Base-by-base conservation (phyloP, 768 basidiomycete species). In the Kwoniella europaea region DNA sequence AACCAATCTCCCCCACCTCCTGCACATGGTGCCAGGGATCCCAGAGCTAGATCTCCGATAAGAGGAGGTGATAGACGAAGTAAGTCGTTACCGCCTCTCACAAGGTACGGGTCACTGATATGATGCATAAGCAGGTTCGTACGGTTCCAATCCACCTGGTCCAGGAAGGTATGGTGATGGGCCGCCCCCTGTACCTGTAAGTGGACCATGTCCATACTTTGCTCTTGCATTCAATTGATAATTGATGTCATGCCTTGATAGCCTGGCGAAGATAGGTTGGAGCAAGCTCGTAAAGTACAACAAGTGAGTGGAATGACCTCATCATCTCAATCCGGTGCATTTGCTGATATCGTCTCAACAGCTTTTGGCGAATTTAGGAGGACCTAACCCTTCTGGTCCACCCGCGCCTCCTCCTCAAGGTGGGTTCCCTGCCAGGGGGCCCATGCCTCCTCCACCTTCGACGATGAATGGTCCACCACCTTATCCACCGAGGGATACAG, bases 241-340 rank as follows among this genome's bases (percentile, higher is more conserved):
- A 22, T 12, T 52, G 55, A 69, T n/a, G 10, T 18, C 13, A 10
- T 0, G 20, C 50, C 53, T 56, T 27, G 35, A 22, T 59, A 73
- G 76, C 50, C 86, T 52, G 82, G 85, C 12, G 92, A 94, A 68
- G 92, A 94, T 61, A 90, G 93, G 13, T 85, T 95, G 20, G 93
- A 95, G 77, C 91, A 94, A 86, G 81, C 81, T 72, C 66, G 77
- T 4, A 79, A 79, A 65, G 79, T 82, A 5, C 81, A 82, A 60
- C 71, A 77, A 57, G 71, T 78, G 55, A 44, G 70, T 62, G 67
- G 1, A 35, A 6, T 35, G 7, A 27, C 9, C 16, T 46, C 20
- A 58, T 22, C 22, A n/a, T 54, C 1, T 42, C 27, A 65, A 63
- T 63, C 13, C 16, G 35, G 12, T 16, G 15, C 35, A n/a, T 55